Evolutionary conservation across 2,329 filamentous ascomycete genomes (phyloP).

Genomic region (Xylariaceae sp.): DNA sequence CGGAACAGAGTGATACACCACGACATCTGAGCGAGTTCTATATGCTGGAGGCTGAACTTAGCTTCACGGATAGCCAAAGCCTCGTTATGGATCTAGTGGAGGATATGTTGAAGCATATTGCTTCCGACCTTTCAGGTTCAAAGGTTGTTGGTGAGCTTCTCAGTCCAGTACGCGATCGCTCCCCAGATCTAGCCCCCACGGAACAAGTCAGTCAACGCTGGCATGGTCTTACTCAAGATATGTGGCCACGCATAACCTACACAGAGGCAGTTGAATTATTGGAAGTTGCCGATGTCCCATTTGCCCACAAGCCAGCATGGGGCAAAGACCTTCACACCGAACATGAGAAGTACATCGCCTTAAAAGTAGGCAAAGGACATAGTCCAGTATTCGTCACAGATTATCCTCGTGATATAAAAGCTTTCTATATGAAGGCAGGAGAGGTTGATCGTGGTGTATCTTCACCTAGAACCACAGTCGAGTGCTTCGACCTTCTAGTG

Average conservation of each 20-base stretch:
- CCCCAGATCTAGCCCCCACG: slow-evolving; percentile 52
- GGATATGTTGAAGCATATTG: slow-evolving; percentile 69
- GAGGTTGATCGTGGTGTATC: slow-evolving; percentile 21
- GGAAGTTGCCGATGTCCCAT: slow-evolving; percentile 64
- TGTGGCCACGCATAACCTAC: slow-evolving; percentile 87
- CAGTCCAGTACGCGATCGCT: slow-evolving; percentile 49
- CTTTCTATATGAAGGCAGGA: slow-evolving; percentile 77
- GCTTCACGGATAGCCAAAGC: slow-evolving; percentile 74
- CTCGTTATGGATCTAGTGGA: slow-evolving; percentile 83
- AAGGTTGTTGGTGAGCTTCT: slow-evolving; percentile 55
- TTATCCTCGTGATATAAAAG: slow-evolving; percentile 88
- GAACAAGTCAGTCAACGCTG: slow-evolving; percentile 71
- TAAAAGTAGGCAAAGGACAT: slow-evolving; percentile 53
- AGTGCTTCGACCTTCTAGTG: slow-evolving; percentile 89
- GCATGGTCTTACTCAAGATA: slow-evolving; percentile 64
- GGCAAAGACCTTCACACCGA: slow-evolving; percentile 81
- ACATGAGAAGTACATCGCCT: slow-evolving; percentile 88
- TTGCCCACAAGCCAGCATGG: slow-evolving; percentile 74
- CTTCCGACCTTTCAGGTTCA: slow-evolving; percentile 48
- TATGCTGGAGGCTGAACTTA: slow-evolving; percentile 94
- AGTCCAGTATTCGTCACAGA: slow-evolving; percentile 89
- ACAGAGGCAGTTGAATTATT: slow-evolving; percentile 76
- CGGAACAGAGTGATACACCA: slow-evolving; percentile 90
- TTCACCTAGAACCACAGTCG: slow-evolving; percentile 64
- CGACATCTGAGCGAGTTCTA: slow-evolving; percentile 97